Evolutionary conservation across 129 eudicot species (phyloP).

Genomic region (Flaveria brownii): DNA sequence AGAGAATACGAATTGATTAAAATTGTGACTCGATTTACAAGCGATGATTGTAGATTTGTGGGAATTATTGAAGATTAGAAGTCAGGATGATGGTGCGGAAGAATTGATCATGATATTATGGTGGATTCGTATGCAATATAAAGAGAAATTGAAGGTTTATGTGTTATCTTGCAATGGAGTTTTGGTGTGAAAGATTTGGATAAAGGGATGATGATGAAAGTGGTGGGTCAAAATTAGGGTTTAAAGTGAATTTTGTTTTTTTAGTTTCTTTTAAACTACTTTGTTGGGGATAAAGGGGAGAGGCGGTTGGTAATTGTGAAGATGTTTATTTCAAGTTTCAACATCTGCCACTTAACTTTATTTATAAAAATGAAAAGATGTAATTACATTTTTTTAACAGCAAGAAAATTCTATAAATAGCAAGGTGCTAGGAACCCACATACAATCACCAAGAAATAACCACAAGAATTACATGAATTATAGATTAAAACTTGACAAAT

Average conservation of each 20-base stretch:
- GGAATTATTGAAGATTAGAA: conserved; percentile 6
- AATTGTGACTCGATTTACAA: conserved; percentile 5
- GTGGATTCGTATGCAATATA: conserved; percentile 5
- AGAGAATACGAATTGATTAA: background rate
- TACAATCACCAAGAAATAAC: no score
- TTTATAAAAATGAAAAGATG: no score
- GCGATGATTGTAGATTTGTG: background rate
- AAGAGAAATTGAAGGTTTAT: conserved; percentile 21
- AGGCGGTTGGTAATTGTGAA: conserved; percentile 1
- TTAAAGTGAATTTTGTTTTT: conserved; percentile 5
- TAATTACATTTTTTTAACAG: no score
- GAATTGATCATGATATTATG: background rate
- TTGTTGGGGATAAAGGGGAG: conserved; percentile 16
- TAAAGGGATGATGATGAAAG: conserved; percentile 31
- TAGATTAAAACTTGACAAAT: no score
- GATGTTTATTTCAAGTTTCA: background rate
- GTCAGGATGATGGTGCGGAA: no score
- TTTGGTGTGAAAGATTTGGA: conserved; percentile 37
- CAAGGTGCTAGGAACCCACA: no score
- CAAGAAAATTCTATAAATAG: no score
- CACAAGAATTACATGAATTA: no score
- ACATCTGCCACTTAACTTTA: background rate
- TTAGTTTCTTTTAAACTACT: background rate
- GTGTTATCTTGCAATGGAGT: conserved; percentile 34
- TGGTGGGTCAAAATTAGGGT: conserved; percentile 38